Evolutionary conservation across 2,329 filamentous ascomycete species (phyloP).

Genomic region (Teratosphaeriaceae sp.): DNA sequence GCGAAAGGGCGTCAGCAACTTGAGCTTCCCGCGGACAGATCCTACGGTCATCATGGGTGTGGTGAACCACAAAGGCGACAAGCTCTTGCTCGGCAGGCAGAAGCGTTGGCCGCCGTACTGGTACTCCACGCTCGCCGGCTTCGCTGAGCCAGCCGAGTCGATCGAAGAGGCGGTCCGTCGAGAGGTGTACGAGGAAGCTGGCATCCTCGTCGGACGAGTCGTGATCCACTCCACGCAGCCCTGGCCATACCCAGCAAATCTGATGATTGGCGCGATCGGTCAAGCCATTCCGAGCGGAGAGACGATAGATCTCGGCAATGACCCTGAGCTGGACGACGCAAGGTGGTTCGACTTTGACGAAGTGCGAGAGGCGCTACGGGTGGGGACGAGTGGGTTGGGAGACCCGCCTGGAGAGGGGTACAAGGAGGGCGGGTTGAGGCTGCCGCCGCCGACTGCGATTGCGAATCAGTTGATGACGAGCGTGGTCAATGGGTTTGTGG

Average conservation of each 20-base stretch:
- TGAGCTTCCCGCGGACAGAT: slow-evolving; percentile 87
- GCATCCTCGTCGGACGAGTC: slow-evolving; percentile 42
- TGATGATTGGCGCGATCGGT: slow-evolving; percentile 64
- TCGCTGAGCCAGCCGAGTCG: slow-evolving; percentile 45
- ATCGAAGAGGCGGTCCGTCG: slow-evolving; percentile 47
- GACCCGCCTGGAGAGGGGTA: slow-evolving; percentile 59
- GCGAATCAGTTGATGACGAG: slow-evolving; percentile 81
- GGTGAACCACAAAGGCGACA: slow-evolving; percentile 69
- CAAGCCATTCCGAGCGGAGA: slow-evolving; percentile 75
- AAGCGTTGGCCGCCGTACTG: slow-evolving; percentile 76
- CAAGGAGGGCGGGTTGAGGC: slow-evolving; percentile 66
- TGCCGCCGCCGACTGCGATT: slow-evolving; percentile 85
- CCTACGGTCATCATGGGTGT: slow-evolving; percentile 94
- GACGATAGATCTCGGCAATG: slow-evolving; percentile 73
- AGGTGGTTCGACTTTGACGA: slow-evolving; percentile 83
- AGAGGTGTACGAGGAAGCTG: slow-evolving; percentile 47
- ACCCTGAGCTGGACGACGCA: slow-evolving; percentile 84
- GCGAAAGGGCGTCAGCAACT: slow-evolving; percentile 78
- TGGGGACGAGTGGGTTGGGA: slow-evolving; percentile 61
- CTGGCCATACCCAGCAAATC: slow-evolving; percentile 48
- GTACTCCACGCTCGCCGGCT: slow-evolving; percentile 73
- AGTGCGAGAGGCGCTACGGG: slow-evolving; percentile 63
- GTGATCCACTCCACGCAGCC: slow-evolving; percentile 47
- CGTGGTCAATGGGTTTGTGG: slow-evolving; percentile 68
- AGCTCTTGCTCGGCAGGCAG: slow-evolving; percentile 75